Conservation (phyloP, 768 basidiomycete species). For the Tulasnella sp. region DNA sequence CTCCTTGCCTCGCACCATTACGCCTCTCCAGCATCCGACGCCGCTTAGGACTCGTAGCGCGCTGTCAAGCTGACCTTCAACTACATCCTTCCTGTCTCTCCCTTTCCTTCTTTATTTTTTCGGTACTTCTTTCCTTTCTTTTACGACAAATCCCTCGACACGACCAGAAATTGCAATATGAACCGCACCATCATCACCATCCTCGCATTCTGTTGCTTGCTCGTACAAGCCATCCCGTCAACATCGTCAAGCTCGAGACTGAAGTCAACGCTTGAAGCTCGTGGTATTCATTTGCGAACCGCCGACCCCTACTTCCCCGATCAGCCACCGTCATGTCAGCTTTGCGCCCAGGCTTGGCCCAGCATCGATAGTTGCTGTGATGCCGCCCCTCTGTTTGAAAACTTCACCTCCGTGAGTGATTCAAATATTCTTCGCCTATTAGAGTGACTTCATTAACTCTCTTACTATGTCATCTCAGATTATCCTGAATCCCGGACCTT, state of each 20-base stretch:
- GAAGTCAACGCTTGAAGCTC: neutral
- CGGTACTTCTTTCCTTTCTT: neutral
- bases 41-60: neutral
- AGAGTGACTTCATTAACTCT: neutral
- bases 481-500: conserved; percentile 51
- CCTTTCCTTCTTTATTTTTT: neutral
- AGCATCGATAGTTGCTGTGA: conserved; percentile 46
- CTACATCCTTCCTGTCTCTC: neutral
- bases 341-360: conserved; percentile 40
- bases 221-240: neutral
- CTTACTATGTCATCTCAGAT: conserved; percentile 29
- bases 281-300: neutral
- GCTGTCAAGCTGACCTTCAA: neutral
- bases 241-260: neutral
- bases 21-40: neutral
- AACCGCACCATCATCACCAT: neutral
- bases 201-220: neutral
- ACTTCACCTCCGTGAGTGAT: conserved; percentile 38
- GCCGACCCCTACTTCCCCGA: conserved; percentile 33
- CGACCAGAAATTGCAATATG: neutral
- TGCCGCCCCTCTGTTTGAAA: conserved; percentile 45
- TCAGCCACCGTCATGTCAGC: conserved; percentile 45
- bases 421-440: neutral
- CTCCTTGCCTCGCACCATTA: neutral
- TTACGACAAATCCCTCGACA: neutral